These are phyloP conservation scores for Podila clonocystis DNA, from an alignment of 192 early-diverging fungal genomes.

Conservation along the genomic window DNA sequence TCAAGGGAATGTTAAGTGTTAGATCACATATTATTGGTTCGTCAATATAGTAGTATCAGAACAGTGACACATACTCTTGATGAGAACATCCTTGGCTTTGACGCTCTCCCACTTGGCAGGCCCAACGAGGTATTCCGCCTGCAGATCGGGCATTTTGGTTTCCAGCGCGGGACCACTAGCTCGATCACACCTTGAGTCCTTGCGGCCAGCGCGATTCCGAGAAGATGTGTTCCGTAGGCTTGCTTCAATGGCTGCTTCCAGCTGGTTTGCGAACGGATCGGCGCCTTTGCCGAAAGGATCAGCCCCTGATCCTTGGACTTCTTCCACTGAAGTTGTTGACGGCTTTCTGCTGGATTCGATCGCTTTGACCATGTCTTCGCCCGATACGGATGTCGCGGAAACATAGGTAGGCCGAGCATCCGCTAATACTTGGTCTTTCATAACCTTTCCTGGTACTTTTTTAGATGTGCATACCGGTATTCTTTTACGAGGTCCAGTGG, in stretches of 20 bases:
- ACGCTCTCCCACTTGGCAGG: constrained; percentile 39
- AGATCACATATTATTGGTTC: too few relatives aligned
- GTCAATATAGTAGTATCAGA: background rate
- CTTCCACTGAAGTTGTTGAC: background rate
- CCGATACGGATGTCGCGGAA: constrained; percentile 21
- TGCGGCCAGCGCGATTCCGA: background rate
- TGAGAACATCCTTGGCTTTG: constrained; percentile 27
- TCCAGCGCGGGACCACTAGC: background rate
- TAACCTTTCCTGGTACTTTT: background rate
- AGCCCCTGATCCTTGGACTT: background rate
- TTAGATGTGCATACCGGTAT: too few relatives aligned
- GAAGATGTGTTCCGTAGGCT: background rate
- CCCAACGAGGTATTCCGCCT: constrained; percentile 34
- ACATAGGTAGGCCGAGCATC: constrained; percentile 12
- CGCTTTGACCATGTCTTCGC: constrained; percentile 36
- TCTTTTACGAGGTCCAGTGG: too few relatives aligned
- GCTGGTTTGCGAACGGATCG: constrained; percentile 47
- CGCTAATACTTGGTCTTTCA: background rate
- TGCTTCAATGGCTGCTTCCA: constrained; percentile 41
- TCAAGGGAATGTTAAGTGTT: background rate
- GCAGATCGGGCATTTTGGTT: constrained; percentile 27
- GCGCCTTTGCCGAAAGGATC: constrained; percentile 34
- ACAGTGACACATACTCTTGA: constrained; percentile 20
- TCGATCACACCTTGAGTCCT: constrained; percentile 9
- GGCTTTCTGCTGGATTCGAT: constrained; percentile 33